These are phyloP conservation scores for Avena eriantha DNA, from an alignment of 176 grass and related monocot species.

Conservation along the genomic window DNA sequence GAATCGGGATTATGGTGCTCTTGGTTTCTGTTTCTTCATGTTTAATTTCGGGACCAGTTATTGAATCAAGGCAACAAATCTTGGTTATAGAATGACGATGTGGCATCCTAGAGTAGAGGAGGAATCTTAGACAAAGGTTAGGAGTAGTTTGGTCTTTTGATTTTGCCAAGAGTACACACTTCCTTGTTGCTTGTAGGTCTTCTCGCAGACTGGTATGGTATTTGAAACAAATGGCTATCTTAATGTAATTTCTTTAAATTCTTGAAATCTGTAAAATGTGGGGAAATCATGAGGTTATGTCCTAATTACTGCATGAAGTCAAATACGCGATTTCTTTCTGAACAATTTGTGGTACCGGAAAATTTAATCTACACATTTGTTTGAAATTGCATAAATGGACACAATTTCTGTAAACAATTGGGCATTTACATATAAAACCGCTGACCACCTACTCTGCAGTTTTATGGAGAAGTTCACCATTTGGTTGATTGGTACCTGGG, in stretches of 20 bases:
- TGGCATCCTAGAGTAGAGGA: slow-evolving; percentile 11
- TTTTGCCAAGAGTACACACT: background rate
- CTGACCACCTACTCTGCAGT: background rate
- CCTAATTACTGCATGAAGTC: slow-evolving; percentile 7
- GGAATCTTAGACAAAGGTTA: background rate
- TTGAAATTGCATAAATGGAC: background rate
- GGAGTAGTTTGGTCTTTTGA: background rate
- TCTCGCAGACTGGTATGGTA: background rate
- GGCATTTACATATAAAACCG: background rate
- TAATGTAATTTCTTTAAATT: background rate
- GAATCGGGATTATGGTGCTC: background rate
- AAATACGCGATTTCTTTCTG: background rate
- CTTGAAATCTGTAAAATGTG: background rate
- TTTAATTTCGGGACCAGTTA: slow-evolving; percentile 6
- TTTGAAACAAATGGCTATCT: background rate
- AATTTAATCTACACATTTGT: too few relatives aligned
- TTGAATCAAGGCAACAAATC: background rate
- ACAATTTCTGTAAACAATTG: background rate
- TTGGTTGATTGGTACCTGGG: slow-evolving; percentile 1
- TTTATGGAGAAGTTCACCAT: background rate
- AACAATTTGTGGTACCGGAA: background rate
- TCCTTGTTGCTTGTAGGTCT: background rate
- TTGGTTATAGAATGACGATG: background rate
- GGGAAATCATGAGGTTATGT: background rate
- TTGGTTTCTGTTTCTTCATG: slow-evolving; percentile 4